These are phyloP conservation scores for Gracilaria caudata DNA, from an alignment of 23 red algal genomes.

Conservation along the genomic window DNA sequence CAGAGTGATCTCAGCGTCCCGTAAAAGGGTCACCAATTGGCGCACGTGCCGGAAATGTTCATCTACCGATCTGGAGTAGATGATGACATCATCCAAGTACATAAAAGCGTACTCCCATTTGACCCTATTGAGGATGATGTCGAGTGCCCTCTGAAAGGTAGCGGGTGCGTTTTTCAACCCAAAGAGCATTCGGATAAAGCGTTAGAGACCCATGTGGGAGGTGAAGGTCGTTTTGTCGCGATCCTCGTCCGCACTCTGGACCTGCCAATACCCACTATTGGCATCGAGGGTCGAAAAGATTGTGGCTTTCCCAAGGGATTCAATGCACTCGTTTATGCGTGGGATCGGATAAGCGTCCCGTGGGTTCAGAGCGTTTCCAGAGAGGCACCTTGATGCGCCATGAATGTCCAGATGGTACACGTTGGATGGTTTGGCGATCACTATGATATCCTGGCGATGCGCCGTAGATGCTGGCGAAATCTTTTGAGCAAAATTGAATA, in stretches of 20 bases:
- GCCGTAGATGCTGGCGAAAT: too few species aligned
- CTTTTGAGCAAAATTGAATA: too few species aligned
- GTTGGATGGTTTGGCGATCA: too few species aligned
- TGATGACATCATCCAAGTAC: slow-evolving; percentile 46
- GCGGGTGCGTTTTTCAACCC: not conserved
- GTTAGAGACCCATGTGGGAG: not conserved
- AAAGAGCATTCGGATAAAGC: not conserved
- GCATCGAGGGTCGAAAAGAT: not conserved
- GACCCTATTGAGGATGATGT: not conserved
- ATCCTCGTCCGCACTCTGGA: not conserved
- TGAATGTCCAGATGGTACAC: too few species aligned
- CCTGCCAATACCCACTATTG: slow-evolving; percentile 13
- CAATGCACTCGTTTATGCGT: slow-evolving; percentile 13
- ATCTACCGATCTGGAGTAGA: not conserved
- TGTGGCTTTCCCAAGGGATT: not conserved
- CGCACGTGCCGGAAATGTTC: slow-evolving; percentile 20
- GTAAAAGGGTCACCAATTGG: not conserved
- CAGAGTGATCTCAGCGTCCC: not conserved
- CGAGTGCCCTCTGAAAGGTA: slow-evolving; percentile 24
- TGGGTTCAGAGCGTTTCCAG: too few species aligned
- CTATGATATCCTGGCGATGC: too few species aligned
- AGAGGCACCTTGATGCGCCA: too few species aligned
- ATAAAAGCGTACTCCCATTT: slow-evolving; percentile 10
- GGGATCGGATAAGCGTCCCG: slow-evolving; percentile 35
- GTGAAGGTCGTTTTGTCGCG: not conserved